These are phyloP conservation scores for Leccinum subtestaceum DNA, from an alignment of 768 basidiomycete genomes.

Conservation along the genomic window DNA sequence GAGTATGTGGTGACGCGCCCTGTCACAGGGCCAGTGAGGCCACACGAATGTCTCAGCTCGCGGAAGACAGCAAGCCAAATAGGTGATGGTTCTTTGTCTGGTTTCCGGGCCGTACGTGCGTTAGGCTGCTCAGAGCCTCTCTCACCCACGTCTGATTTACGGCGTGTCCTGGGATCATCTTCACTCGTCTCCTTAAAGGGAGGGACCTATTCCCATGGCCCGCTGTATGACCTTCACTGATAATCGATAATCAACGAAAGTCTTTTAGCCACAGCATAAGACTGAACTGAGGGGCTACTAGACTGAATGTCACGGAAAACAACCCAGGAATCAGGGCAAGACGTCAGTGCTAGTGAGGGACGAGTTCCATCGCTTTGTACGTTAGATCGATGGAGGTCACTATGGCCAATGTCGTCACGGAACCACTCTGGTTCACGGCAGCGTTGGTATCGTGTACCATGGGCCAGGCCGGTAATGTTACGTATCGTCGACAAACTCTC, in stretches of 20 bases:
- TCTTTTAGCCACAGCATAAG: background rate
- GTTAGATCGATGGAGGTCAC: background rate
- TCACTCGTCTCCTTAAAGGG: slow-evolving; percentile 6
- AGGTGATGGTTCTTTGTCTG: slow-evolving; percentile 11
- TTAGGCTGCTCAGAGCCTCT: background rate
- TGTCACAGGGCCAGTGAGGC: background rate
- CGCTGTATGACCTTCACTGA: background rate
- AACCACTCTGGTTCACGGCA: background rate
- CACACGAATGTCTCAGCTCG: slow-evolving; percentile 4
- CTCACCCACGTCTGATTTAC: slow-evolving; percentile 11
- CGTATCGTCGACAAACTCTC: too few species aligned
- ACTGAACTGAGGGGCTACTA: slow-evolving; percentile 7
- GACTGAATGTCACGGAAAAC: slow-evolving; percentile 4
- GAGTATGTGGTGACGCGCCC: background rate
- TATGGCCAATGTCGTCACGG: background rate
- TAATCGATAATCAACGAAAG: background rate
- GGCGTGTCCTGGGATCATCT: slow-evolving; percentile 9
- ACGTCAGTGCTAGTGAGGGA: background rate
- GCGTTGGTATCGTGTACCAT: background rate
- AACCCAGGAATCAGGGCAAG: slow-evolving; percentile 20
- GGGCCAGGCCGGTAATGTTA: too few species aligned
- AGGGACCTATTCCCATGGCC: slow-evolving; percentile 12
- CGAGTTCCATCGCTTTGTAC: background rate
- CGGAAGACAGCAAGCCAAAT: slow-evolving; percentile 11
- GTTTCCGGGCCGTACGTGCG: slow-evolving; percentile 1